phyloP scores from a whole-genome alignment of 2,329 filamentous ascomycete genomes.

The Coniochaeta sp. region DNA sequence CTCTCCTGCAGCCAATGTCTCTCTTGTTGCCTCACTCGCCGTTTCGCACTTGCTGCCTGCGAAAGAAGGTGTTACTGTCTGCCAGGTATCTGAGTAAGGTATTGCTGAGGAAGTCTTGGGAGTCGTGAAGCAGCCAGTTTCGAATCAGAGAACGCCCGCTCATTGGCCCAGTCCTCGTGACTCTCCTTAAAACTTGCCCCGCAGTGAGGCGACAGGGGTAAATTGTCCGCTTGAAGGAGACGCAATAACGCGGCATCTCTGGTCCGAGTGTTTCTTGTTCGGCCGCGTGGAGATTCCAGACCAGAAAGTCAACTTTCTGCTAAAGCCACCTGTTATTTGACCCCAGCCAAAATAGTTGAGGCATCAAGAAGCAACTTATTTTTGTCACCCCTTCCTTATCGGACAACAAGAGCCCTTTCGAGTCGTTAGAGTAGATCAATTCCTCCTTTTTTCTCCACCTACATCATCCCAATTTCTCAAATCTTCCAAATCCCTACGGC shows the following conservation, averaged over 20 bases:
- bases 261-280: not conserved
- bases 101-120: too few species aligned
- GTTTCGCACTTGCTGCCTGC: not conserved
- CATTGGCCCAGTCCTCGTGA: not conserved
- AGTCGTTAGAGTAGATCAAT: too few species aligned
- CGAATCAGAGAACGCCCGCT: not conserved
- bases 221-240: not conserved
- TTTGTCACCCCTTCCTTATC: conserved; percentile 3
- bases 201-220: not conserved
- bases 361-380: not conserved
- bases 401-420: not conserved
- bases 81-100: too few species aligned
- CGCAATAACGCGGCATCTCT: conserved; percentile 4
- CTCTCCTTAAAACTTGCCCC: not conserved
- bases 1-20: not conserved
- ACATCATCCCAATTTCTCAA: too few species aligned
- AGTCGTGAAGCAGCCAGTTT: not conserved
- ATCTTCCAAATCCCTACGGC: too few species aligned
- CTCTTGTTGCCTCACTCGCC: not conserved
- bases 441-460: too few species aligned
- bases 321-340: conserved; percentile 17
- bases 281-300: conserved; percentile 1
- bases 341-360: not conserved
- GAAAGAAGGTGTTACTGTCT: not conserved
- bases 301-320: conserved; percentile 6